A percentile compares a stretch with the other conserved stretches of the same genome.
Conservation (phyloP, 805 yeast genomes). For the Sugiyamaella boreocaroliniensis region DNA sequence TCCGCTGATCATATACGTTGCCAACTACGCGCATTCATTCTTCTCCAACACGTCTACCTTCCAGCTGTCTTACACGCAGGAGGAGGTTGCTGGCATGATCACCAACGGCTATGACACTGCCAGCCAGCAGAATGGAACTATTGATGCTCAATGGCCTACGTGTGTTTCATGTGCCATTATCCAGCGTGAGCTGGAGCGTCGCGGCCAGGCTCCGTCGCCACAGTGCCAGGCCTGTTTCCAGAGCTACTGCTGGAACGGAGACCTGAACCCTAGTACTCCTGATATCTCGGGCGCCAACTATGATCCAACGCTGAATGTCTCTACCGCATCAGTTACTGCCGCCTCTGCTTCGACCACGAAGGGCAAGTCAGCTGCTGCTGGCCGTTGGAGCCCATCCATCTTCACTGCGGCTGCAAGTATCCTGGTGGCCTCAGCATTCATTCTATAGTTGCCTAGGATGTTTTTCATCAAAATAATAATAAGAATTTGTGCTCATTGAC, state of each 20-base stretch:
- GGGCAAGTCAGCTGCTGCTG: neutral
- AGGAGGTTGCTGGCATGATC: constrained; percentile 54
- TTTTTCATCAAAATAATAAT: too few species aligned
- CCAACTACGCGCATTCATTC: constrained; percentile 62
- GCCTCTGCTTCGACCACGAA: neutral
- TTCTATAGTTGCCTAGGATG: neutral
- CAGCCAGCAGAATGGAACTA: constrained; percentile 57
- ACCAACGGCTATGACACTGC: constrained; percentile 69
- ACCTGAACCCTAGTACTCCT: constrained; percentile 14
- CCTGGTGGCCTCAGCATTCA: neutral
- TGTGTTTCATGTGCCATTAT: constrained; percentile 81
- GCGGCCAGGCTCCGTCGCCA: constrained; percentile 47
- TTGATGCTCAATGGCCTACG: constrained; percentile 60
- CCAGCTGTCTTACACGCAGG: constrained; percentile 53
- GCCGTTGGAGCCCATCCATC: neutral
- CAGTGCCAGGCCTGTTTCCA: constrained; percentile 69
- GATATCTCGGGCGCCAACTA: constrained; percentile 8
- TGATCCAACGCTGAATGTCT: constrained; percentile 14
- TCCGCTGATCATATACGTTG: constrained; percentile 70
- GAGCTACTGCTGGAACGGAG: constrained; percentile 71
- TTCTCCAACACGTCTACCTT: constrained; percentile 68
- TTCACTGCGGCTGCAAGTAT: neutral
- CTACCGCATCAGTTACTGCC: neutral
- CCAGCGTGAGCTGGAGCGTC: constrained; percentile 69
- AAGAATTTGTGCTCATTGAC: too few species aligned